These are phyloP conservation scores for Emericellopsis atlantica DNA, from an alignment of 2,329 filamentous ascomycete genomes.

Conservation along the genomic window DNA sequence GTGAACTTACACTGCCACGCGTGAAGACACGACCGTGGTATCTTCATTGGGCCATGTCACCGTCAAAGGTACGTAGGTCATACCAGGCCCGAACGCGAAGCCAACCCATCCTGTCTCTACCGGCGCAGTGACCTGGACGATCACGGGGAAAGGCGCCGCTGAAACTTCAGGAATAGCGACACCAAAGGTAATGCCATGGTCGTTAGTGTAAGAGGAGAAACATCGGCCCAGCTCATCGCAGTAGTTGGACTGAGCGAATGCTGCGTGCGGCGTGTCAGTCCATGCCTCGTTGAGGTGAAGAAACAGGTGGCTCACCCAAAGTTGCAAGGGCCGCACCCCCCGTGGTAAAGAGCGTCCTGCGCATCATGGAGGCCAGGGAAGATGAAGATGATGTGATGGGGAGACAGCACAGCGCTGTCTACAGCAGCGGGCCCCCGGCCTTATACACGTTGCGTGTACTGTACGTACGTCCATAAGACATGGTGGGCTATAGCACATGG, in stretches of 20 bases:
- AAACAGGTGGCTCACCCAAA: neutral
- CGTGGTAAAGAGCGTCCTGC: neutral
- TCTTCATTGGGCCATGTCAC: constrained; percentile 27
- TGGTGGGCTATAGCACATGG: too few species aligned
- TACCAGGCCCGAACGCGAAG: constrained; percentile 28
- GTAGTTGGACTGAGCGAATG: constrained; percentile 5
- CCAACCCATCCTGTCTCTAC: constrained; percentile 27
- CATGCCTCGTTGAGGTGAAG: neutral
- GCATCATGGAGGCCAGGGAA: neutral
- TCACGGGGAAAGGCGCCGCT: constrained; percentile 21
- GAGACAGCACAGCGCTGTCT: too few species aligned
- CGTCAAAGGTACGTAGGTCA: constrained; percentile 29
- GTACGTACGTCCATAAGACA: too few species aligned
- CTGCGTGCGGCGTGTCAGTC: neutral
- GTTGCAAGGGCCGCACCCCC: neutral
- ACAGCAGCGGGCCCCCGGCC: too few species aligned
- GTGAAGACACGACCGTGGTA: constrained; percentile 19
- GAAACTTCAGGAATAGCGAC: constrained; percentile 21
- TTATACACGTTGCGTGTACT: too few species aligned
- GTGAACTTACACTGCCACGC: constrained; percentile 20
- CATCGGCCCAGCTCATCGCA: constrained; percentile 9
- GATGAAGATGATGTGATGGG: too few species aligned
- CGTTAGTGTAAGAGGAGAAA: constrained; percentile 12
- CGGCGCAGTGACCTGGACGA: constrained; percentile 28
- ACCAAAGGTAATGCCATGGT: constrained; percentile 15